Base-by-base conservation (phyloP, 176 grass and related monocot genomes). In the Stipa capillata region DNA sequence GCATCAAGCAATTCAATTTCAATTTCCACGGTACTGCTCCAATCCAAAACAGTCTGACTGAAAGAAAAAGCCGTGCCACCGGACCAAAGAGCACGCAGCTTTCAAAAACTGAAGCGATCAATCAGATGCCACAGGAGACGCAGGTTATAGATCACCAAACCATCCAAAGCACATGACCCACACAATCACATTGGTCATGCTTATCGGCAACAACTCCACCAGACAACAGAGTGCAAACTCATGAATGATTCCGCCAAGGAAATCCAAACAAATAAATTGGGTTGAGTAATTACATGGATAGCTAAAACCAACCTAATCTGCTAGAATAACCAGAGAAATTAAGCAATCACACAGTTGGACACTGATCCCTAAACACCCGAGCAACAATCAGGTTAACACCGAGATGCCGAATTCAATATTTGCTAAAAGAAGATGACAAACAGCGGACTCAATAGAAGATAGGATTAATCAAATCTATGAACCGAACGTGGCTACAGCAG, bases 271-370 rank as follows among this genome's bases (percentile, higher is more conserved):
- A 32, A 24, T 72, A 52, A 65, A 82, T 33, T 32, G 21, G 61
- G 63, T 21, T 36, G 70, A 72, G 65, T 85, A 89, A 78, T 82
- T 85, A 89, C 87, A 85, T 77, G 70, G 64, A 53, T 69, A 64
- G 76, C 64, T 89, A 85, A 72, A 85, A 82, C 54, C 47, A 89
- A 77, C 20, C 83, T 85, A 78, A 73, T 51, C 83, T 53, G 72
- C 82, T 52, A 72, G 60, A 69, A 71, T 71, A 60, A 39, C 71
- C 65, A 85, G 29, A 56, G 18, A n/a, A 63, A 80, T 70, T 70
- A 81, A 76, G 82, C 63, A 85, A 85, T 72, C 78, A 71, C 87
- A 89, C 36, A 25, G 71, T 88, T n/a, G n/a, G n/a, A n/a, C n/a
- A n/a, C n/a, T n/a, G n/a, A n/a, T 70, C 34, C 82, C 82, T 85